Conservation (phyloP, 805 yeast genomes). For the Metschnikowia matae region DNA sequence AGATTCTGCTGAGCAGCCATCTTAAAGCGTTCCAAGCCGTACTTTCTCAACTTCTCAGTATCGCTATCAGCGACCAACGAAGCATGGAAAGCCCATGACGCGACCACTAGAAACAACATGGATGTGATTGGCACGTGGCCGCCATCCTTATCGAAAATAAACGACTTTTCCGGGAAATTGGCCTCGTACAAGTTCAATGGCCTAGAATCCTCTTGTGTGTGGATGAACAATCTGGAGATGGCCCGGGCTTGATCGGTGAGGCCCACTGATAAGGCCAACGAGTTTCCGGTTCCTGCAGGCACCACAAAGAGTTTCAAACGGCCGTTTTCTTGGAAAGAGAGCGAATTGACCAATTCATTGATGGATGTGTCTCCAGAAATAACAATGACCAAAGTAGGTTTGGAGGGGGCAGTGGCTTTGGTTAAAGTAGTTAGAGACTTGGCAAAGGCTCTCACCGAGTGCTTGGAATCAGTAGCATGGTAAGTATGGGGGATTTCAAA, state of each 20-base stretch:
- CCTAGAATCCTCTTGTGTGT: conserved; percentile 11
- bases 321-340: conserved; percentile 16
- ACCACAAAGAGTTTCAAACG: conserved; percentile 35
- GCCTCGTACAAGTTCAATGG: conserved; percentile 46
- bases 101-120: conserved; percentile 54
- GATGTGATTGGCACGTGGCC: conserved; percentile 8
- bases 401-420: not conserved
- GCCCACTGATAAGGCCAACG: conserved; percentile 62
- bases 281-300: conserved; percentile 88
- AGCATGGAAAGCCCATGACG: conserved; percentile 86
- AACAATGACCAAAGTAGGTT: conserved; percentile 45
- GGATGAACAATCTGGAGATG: conserved; percentile 32
- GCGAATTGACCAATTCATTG: conserved; percentile 64
- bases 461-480: conserved; percentile 37
- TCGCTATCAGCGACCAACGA: conserved; percentile 79
- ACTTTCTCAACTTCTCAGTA: conserved; percentile 56
- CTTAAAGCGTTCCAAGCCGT: conserved; percentile 65
- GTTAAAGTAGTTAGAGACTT: conserved; percentile 16
- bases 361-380: conserved; percentile 87
- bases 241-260: conserved; percentile 25
- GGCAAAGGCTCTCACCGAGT: conserved; percentile 42
- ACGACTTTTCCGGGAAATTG: conserved; percentile 36
- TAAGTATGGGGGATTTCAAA: conserved; percentile 37
- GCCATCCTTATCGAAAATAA: conserved; percentile 20
- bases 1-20: conserved; percentile 62